These are phyloP conservation scores for Ceratobasidium sp. DNA, from an alignment of 1,284 basidiomycete genomes.

Conservation along the genomic window DNA sequence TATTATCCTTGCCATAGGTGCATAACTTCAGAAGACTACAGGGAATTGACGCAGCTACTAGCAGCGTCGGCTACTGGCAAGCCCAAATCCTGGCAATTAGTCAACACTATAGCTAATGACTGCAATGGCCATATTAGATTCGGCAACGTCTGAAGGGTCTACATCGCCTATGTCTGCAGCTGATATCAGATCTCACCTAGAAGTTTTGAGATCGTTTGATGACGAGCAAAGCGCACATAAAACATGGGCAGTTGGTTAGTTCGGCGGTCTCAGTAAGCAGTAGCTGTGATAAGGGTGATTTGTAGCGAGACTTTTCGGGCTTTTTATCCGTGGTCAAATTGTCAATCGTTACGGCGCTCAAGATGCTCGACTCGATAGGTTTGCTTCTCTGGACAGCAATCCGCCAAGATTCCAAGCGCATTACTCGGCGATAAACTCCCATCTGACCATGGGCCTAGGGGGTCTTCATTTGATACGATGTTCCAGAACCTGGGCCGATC, in stretches of 20 bases:
- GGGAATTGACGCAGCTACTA: constrained; percentile 26
- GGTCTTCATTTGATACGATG: constrained; percentile 22
- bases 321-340: constrained; percentile 29
- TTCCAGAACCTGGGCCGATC: constrained; percentile 31
- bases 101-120: too few species aligned
- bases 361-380: constrained; percentile 34
- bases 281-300: not conserved
- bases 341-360: constrained; percentile 24
- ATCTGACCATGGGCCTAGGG: constrained; percentile 9
- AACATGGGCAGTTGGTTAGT: constrained; percentile 37
- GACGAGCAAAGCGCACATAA: not conserved
- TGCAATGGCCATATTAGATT: too few species aligned
- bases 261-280: not conserved
- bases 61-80: constrained; percentile 35
- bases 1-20: constrained; percentile 31
- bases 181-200: constrained; percentile 5
- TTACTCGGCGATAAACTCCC: constrained; percentile 16
- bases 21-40: not conserved
- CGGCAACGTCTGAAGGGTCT: constrained; percentile 40
- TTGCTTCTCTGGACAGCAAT: constrained; percentile 20
- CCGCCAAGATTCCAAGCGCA: constrained; percentile 4
- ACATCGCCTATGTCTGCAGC: constrained; percentile 37
- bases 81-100: too few species aligned
- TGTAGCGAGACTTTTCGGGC: constrained; percentile 33
- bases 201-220: constrained; percentile 9